Base-by-base conservation (phyloP, 225 moss, liverwort and hornwort genomes). In the Polytrichum commune region DNA sequence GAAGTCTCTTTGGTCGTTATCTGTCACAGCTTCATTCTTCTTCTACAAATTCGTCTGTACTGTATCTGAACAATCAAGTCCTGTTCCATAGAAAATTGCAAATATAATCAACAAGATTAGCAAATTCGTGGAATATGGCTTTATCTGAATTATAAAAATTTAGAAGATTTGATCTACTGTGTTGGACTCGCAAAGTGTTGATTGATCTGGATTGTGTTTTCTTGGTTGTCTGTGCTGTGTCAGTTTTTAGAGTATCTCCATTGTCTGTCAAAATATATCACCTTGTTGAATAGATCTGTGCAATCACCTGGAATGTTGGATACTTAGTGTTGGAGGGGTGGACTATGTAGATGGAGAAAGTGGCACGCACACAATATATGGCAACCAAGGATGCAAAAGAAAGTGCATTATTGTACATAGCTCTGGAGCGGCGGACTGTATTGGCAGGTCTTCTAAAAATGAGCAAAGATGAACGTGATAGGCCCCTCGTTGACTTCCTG, bases 311-410 rank as follows among this genome's bases (percentile, higher is more conserved):
- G 13, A 38, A 38, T 38, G 13, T 38, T 63, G 9, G 64, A 23
- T 70, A 67, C 72, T 69, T 35, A 56, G 62, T 75, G 62, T 68
- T 73, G 28, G 62, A 63, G 61, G 66, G 72, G 60, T 72, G 53
- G 60, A 66, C 58, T 65, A 64, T 76, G 64, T 76, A 90, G 90
- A 91, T 98, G 87, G 97, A 98, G 84, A 93, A 90, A 79, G 86
- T 98, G 65, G 97, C 97, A 72, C 86, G 95, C 69, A 78, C 88
- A 67, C 95, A 94, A 70, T 98, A 85, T 82, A 74, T 98, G 82
- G 78, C 76, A 70, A 95, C 80, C 54, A 98, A 89, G 74, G 97
- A 98, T 78, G 91, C 97, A n/a, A 98, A 98, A 72, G 95, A 93
- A 73, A 93, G 95, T 83, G 88, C 94, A 73, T 84, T 98, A 71